Base-by-base conservation (phyloP, 2,329 filamentous ascomycete species). In the Fusarium protoensiforme region DNA sequence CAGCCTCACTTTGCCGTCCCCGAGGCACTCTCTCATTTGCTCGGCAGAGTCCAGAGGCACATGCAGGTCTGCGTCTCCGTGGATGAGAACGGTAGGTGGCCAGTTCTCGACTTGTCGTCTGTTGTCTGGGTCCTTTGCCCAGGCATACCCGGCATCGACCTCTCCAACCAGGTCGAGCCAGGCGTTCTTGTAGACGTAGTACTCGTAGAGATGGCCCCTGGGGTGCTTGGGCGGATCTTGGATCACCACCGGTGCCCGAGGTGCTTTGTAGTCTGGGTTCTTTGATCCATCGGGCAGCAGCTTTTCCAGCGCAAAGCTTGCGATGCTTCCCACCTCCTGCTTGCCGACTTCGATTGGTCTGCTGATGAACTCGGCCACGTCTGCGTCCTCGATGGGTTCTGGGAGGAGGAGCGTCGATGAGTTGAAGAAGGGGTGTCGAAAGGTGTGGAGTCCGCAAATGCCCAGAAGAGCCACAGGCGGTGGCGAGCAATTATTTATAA, bases 401-500 rank as follows among this genome's bases (percentile, higher is more conserved):
- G 78, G 74, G 2, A 75, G 74, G 24, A 80, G 69, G 2, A 80
- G 76, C 1, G 68, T 69, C 9, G 81, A 83, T 1, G 81, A 83
- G 67, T 77, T 79, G 75, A 81, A 83, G 74, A 83, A 83, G 7
- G 61, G 65, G 57, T 83, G 82, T 27, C 75, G 78, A 63, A 83
- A 82, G 10, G 81, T 82, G 54, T 79, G 75, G 69, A 83, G 82
- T 33, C 81, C 81, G 2, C 76, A 77, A 68, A 82, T 80, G 66
- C 79, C 80, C 33, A 83, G 71, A 27, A 83, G 74, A 1, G 81
- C 81, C 1, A 79, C 14, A 2, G 81, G 81, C 6, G 77, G 69
- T 1, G 79, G 80, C 2, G 66, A 57, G 63, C 75, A 68, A 48
- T 81, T 76, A 54, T 81, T 80, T 18, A 79, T 79, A 18, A 79